Conservation (phyloP, 208 protist species). For the Phytomonas sp. region DNA sequence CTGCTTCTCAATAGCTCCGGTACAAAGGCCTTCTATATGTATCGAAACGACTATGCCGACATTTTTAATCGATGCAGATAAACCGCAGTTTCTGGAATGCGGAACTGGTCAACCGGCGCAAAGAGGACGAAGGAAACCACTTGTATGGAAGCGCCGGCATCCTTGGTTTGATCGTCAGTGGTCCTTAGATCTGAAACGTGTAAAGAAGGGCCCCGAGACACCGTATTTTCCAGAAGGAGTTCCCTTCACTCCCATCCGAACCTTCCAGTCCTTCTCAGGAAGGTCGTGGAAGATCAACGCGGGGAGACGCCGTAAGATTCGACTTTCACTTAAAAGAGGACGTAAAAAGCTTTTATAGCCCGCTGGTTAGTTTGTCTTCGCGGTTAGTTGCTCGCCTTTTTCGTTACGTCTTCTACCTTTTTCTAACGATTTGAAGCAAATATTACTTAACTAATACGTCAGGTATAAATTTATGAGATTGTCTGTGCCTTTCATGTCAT, state of each 20-base stretch:
- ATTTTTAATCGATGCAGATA: slow-evolving; percentile 47
- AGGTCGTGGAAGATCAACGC: slow-evolving; percentile 85
- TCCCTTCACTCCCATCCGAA: slow-evolving; percentile 79
- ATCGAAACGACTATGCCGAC: slow-evolving; percentile 65
- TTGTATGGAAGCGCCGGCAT: slow-evolving; percentile 87
- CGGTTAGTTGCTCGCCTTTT: not conserved
- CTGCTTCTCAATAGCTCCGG: not conserved
- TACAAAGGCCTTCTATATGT: not conserved
- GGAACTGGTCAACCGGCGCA: slow-evolving; percentile 80
- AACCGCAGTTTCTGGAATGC: slow-evolving; percentile 37
- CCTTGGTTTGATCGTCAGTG: slow-evolving; percentile 87
- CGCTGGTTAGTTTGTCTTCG: not conserved
- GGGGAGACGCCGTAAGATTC: slow-evolving; percentile 77
- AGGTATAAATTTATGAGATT: not conserved
- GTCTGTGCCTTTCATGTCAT: not conserved
- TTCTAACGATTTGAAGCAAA: slow-evolving; percentile 1
- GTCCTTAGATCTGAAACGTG: slow-evolving; percentile 71
- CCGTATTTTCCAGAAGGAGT: slow-evolving; percentile 80
- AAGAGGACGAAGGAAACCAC: slow-evolving; percentile 64
- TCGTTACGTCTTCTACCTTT: slow-evolving; percentile 4
- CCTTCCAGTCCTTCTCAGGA: slow-evolving; percentile 82
- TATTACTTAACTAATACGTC: not conserved
- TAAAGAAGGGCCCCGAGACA: slow-evolving; percentile 76
- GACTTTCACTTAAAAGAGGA: slow-evolving; percentile 78
- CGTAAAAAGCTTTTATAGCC: slow-evolving; percentile 75